Conservation (phyloP, 176 grass and related monocot species). For the Alloteropsis semialata region DNA sequence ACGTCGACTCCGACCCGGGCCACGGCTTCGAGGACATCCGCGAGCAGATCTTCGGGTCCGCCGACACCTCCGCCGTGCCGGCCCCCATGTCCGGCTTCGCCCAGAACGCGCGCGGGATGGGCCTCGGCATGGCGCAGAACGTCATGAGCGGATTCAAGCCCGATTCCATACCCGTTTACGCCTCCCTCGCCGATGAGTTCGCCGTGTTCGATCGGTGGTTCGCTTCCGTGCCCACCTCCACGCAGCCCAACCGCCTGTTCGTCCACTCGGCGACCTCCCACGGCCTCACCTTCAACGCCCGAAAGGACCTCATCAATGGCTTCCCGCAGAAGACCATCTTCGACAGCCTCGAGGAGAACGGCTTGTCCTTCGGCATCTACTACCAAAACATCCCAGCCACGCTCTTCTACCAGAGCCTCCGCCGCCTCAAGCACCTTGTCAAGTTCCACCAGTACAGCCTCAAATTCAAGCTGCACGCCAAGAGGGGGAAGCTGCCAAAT, state of each 20-base stretch:
- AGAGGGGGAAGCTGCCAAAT: conserved; percentile 64
- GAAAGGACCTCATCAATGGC: conserved; percentile 85
- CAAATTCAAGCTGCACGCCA: conserved; percentile 83
- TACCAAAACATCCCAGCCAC: conserved; percentile 92
- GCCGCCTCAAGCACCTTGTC: conserved; percentile 63
- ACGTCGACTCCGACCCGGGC: conserved; percentile 90
- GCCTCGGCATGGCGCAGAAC: conserved; percentile 79
- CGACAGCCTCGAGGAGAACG: conserved; percentile 74
- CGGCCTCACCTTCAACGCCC: conserved; percentile 82
- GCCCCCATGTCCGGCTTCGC: conserved; percentile 87
- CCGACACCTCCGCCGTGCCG: conserved; percentile 60
- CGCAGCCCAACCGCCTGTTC: conserved; percentile 89
- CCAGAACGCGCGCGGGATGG: conserved; percentile 75
- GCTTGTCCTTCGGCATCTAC: conserved; percentile 78
- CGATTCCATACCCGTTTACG: conserved; percentile 66
- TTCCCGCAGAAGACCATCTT: conserved; percentile 99
- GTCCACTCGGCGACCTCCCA: conserved; percentile 91
- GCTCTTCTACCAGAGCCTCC: conserved; percentile 87
- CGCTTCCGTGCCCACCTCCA: conserved; percentile 84
- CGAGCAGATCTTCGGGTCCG: conserved; percentile 91
- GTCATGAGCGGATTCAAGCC: conserved; percentile 84
- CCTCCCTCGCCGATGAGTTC: conserved; percentile 65
- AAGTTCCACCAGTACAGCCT: conserved; percentile 91
- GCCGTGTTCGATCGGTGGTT: conserved; percentile 88
- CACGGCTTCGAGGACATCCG: conserved; percentile 98